Base-by-base conservation (phyloP, 306 rosid genomes). In the Echinosophora koreensis region DNA sequence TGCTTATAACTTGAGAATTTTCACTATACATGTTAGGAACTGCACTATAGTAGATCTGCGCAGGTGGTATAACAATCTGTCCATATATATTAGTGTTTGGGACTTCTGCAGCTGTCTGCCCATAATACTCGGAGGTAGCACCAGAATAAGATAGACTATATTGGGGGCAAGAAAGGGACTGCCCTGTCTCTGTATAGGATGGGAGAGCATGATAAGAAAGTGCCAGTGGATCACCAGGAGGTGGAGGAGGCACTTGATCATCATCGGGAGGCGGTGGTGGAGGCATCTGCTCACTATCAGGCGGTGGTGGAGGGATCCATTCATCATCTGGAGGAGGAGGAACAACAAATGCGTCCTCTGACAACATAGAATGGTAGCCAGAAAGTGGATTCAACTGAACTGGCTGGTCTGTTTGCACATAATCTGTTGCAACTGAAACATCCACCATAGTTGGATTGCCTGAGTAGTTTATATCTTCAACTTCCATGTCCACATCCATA, bases 401-500 rank as follows among this genome's bases (percentile, higher is more conserved):
- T 15, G 64, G 72, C 77, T 79, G 97, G 52, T 79, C 86, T 6
- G 61, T 72, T 11, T 47, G 84, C 50, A 76, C 52, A 61, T 70
- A 81, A 69, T 66, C 87, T 16, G 76, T 77, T 11, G 71, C 75
- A 79, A 49, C 70, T 28, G 82, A 62, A 44, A 10, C 79, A 74
- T 84, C 81, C 18, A 18, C 71, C 8, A 51, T 27, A 46, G 47
- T 46, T 28, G 85, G 51, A 71, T 87, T 78, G 77, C 83, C 91
- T 16, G 90, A 77, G 62, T 88, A 72, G 77, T 67, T 84, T 30
- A 85, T 60, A 75, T 92, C 97, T 74, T 96, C 99, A 73, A 92
- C 94, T 83, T 96, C 99, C 98, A 92, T 96, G 89, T 95, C 99
- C 66, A 95, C 98, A 66, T 95, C 99, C 99, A 95, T 95, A 69